These are phyloP conservation scores for Botryotinia narcissicola DNA, from an alignment of 2,329 filamentous ascomycete species.

Conservation along the genomic window DNA sequence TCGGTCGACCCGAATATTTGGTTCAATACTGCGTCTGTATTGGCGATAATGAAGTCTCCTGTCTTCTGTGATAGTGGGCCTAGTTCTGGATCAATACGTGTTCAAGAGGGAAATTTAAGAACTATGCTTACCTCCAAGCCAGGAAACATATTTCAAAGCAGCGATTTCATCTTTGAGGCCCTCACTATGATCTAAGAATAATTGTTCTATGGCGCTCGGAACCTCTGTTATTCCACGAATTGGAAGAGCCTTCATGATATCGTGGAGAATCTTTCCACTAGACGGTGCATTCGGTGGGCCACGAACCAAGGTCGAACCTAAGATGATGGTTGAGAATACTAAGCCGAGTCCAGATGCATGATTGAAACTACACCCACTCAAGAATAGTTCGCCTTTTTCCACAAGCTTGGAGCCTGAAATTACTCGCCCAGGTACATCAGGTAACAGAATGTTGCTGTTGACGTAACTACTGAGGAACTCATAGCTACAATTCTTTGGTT, in stretches of 20 bases:
- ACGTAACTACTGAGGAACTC: constrained; percentile 40
- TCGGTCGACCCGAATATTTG: constrained; percentile 35
- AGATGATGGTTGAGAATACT: background rate
- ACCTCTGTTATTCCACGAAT: constrained; percentile 26
- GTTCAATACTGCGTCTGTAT: background rate
- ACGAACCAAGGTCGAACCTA: constrained; percentile 19
- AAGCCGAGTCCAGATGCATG: constrained; percentile 27
- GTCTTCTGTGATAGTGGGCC: constrained; percentile 9
- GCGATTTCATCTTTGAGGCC: constrained; percentile 21
- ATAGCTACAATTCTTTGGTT: constrained; percentile 53
- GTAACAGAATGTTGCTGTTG: constrained; percentile 18
- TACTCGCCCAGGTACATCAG: constrained; percentile 7
- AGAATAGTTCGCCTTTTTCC: background rate
- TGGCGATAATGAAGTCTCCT: background rate
- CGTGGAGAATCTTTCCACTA: constrained; percentile 23
- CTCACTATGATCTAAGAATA: constrained; percentile 25
- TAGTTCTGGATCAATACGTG: background rate
- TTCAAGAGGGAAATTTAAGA: background rate
- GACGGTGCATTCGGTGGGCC: constrained; percentile 20
- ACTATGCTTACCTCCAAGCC: constrained; percentile 27
- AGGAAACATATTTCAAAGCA: constrained; percentile 25
- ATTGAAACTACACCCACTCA: constrained; percentile 22
- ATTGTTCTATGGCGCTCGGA: constrained; percentile 23
- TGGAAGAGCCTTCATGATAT: constrained; percentile 30
- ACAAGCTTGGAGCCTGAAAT: background rate